A percentile compares a stretch with the other conserved stretches of the same genome.
These are phyloP conservation scores for Aquilaria sinensis DNA, from an alignment of 345 rosid species.

Conservation along the genomic window DNA sequence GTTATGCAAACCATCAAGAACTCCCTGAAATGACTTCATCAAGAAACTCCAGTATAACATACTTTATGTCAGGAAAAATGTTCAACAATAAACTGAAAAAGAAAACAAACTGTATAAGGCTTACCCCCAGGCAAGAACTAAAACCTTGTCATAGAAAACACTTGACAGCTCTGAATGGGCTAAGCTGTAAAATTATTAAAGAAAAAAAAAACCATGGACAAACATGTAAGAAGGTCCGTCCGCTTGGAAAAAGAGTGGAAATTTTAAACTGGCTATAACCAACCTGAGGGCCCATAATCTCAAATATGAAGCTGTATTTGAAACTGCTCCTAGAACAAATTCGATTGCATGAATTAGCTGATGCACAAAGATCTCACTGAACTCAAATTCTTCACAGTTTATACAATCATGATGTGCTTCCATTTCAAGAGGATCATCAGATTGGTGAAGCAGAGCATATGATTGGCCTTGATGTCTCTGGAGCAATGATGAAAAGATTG, in stretches of 20 bases:
- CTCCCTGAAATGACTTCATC: too few species aligned
- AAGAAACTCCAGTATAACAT: too few species aligned
- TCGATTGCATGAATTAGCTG: conserved; percentile 67
- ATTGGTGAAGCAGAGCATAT: conserved; percentile 29
- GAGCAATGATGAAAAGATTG: neutral
- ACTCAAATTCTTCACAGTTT: conserved; percentile 53
- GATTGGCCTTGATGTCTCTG: conserved; percentile 54
- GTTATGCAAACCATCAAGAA: too few species aligned
- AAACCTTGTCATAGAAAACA: conserved; percentile 64
- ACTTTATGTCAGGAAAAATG: too few species aligned
- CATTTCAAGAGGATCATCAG: conserved; percentile 41
- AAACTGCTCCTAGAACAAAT: conserved; percentile 63
- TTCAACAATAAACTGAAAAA: neutral
- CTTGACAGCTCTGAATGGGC: conserved; percentile 68
- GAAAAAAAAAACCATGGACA: conserved; percentile 4
- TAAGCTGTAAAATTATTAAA: conserved; percentile 28
- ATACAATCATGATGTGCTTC: conserved; percentile 32
- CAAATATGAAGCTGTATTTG: conserved; percentile 64
- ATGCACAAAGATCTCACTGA: conserved; percentile 64
- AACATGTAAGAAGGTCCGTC: conserved; percentile 6
- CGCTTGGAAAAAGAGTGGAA: neutral
- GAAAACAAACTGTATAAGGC: conserved; percentile 5
- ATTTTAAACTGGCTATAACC: conserved; percentile 1
- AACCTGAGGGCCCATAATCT: conserved; percentile 74
- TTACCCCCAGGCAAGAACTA: conserved; percentile 60